Evolutionary conservation across 495 filamentous ascomycete genomes (phyloP).

Genomic region (Aspergillus bertholletiae): DNA sequence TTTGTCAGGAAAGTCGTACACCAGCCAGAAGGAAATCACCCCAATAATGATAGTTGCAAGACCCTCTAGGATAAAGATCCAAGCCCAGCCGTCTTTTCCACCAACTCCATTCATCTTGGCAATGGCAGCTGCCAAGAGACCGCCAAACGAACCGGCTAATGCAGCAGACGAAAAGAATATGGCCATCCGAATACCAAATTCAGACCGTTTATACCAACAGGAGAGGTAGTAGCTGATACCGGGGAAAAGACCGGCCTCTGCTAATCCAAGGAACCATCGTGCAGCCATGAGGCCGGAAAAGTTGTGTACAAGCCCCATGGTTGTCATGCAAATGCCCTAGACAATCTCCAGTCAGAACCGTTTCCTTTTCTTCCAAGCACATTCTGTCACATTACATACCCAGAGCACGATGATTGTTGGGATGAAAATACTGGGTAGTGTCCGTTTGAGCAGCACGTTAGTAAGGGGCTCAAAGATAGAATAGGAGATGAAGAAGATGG

Average conservation of each 20-base stretch:
- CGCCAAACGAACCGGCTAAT: constrained; percentile 64
- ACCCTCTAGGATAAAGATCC: constrained; percentile 71
- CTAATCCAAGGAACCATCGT: constrained; percentile 79
- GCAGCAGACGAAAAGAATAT: constrained; percentile 74
- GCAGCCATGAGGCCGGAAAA: constrained; percentile 74
- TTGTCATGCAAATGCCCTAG: constrained; percentile 78
- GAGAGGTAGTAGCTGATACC: constrained; percentile 83
- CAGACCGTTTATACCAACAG: constrained; percentile 80
- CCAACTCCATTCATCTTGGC: constrained; percentile 59
- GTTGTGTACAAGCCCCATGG: constrained; percentile 84
- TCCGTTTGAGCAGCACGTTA: constrained; percentile 79
- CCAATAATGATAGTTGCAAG: constrained; percentile 62
- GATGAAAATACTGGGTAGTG: constrained; percentile 70
- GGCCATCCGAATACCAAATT: constrained; percentile 76
- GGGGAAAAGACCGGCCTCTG: constrained; percentile 82
- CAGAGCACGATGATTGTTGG: constrained; percentile 55
- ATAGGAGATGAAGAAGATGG: constrained; percentile 93
- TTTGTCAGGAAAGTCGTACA: constrained; percentile 84
- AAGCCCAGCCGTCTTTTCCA: constrained; percentile 62
- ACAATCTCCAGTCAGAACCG: not conserved
- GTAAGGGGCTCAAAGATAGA: constrained; percentile 81
- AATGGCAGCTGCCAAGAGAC: constrained; percentile 63
- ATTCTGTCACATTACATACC: constrained; percentile 21
- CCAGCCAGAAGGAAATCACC: constrained; percentile 74
- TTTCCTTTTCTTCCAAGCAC: not conserved